These are phyloP conservation scores for Candida sanyaensis DNA, from an alignment of 1,139 yeast species.

Conservation along the genomic window DNA sequence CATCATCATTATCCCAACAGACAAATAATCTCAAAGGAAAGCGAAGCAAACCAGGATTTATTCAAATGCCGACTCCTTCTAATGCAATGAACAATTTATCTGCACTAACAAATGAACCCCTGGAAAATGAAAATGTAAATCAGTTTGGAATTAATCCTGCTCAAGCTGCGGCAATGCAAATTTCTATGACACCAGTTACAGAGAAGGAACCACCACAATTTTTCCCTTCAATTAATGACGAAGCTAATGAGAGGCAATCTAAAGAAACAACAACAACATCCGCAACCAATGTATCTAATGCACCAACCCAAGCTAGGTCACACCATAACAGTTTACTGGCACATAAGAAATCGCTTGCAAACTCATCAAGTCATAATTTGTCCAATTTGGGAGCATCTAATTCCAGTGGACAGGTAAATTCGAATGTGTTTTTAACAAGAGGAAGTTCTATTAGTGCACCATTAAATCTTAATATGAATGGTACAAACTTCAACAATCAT, in stretches of 20 bases:
- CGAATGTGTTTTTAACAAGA: slow-evolving; percentile 18
- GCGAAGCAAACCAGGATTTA: slow-evolving; percentile 40
- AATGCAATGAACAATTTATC: slow-evolving; percentile 30
- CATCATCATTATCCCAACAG: slow-evolving; percentile 5
- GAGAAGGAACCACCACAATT: slow-evolving; percentile 45
- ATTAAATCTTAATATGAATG: not conserved
- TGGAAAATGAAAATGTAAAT: slow-evolving; percentile 45
- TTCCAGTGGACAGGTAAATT: slow-evolving; percentile 13
- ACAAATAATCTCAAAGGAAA: slow-evolving; percentile 15
- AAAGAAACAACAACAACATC: not conserved
- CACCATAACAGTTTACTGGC: slow-evolving; percentile 16
- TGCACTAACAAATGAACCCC: slow-evolving; percentile 35
- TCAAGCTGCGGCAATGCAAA: slow-evolving; percentile 48
- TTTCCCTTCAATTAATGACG: slow-evolving; percentile 13
- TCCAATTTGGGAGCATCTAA: slow-evolving; percentile 8
- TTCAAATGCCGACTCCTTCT: slow-evolving; percentile 53
- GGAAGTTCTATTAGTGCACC: slow-evolving; percentile 14
- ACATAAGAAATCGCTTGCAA: slow-evolving; percentile 13
- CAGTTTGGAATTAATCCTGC: slow-evolving; percentile 67
- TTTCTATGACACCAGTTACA: slow-evolving; percentile 78
- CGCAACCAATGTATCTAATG: not conserved
- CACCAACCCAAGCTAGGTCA: slow-evolving; percentile 8
- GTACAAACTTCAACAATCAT: not conserved
- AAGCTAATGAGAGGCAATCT: slow-evolving; percentile 9
- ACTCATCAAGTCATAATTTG: slow-evolving; percentile 7